Evolutionary conservation across 345 rosid species (phyloP).

Genomic region (Crucihimalaya himalaica): DNA sequence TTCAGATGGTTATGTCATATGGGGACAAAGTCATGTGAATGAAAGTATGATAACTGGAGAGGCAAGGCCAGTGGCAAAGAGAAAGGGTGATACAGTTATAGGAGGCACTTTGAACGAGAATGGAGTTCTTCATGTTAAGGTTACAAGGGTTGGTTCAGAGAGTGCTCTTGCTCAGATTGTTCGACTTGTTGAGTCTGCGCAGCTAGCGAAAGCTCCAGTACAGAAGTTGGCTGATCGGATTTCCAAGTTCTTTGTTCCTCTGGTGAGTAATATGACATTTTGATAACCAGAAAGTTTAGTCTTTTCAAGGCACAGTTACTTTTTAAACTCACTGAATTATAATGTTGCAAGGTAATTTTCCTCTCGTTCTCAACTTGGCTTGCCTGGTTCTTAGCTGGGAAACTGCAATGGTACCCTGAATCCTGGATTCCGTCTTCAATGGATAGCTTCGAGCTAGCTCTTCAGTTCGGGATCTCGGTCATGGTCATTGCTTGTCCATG

Average conservation of each 20-base stretch:
- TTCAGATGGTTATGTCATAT: constrained; percentile 65
- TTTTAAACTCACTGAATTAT: background rate
- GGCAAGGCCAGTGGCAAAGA: constrained; percentile 70
- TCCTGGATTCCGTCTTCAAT: constrained; percentile 94
- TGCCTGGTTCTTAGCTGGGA: constrained; percentile 86
- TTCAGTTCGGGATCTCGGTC: constrained; percentile 97
- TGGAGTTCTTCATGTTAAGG: constrained; percentile 76
- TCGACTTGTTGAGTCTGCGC: constrained; percentile 92
- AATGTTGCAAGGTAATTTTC: constrained; percentile 62
- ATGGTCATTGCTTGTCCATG: constrained; percentile 99
- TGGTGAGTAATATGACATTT: constrained; percentile 47
- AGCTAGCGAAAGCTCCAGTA: constrained; percentile 94
- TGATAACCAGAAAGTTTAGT: background rate
- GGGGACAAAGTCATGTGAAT: constrained; percentile 78
- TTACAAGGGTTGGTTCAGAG: constrained; percentile 90
- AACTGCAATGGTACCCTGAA: constrained; percentile 72
- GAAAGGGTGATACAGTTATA: constrained; percentile 78
- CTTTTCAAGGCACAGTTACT: background rate
- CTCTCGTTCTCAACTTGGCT: constrained; percentile 88
- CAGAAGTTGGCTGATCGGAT: constrained; percentile 95
- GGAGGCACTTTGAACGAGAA: constrained; percentile 94
- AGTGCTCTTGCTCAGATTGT: constrained; percentile 94
- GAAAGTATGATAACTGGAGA: constrained; percentile 88
- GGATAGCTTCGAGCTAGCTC: constrained; percentile 93
- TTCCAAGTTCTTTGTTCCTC: constrained; percentile 84